Evolutionary conservation across 192 early-diverging fungal species (phyloP), one percentile per base, ranked within the genome.

Genomic region (Chytriomyces confervae): DNA sequence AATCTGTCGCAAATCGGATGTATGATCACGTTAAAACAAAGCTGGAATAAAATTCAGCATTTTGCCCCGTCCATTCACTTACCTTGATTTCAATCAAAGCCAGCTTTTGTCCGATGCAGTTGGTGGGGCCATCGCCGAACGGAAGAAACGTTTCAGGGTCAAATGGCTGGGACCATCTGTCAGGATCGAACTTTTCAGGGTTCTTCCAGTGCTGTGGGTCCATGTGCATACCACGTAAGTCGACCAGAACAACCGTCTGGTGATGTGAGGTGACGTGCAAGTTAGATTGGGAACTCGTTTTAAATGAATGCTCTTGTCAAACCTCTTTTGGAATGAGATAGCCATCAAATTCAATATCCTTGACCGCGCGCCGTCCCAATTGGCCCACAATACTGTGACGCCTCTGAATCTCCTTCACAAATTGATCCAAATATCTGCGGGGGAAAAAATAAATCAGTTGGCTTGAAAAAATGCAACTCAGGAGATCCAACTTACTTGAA

Each of bases 61-160:
- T 36, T 36, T 36, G 36, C 36, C 4, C 36, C 36, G 36, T 36
- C 36, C 1, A 36, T 36, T 36, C 36, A 36, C 4, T 36, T 36
- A 36, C 36, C 36, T 70, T 70, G 7, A 72, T 16, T 63, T 87
- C 86, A 72, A 84, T 82, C 60, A 86, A 61, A 36, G 86, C 86
- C 79, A 87, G 79, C 51, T 87, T 87, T 67, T 84, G 81, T 9
- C 86, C 86, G 36, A 87, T 83, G 50, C 83, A 83, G 10, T 57
- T 84, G 47, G 61, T 50, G 5, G 66, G 77, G 8, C 85, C 85
- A 36, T 84, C 81, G 0, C 75, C 82, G 77, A 87, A 87, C 8
- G 86, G 84, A 6, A 87, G 36, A 62, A 79, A 87, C n/a, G 69
- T 57, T 7, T 85, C 79, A 43, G 82, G 77, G 20, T 62, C 74